These are phyloP conservation scores for Breynia disticha DNA, from an alignment of 441 rosid genomes.

Conservation along the genomic window DNA sequence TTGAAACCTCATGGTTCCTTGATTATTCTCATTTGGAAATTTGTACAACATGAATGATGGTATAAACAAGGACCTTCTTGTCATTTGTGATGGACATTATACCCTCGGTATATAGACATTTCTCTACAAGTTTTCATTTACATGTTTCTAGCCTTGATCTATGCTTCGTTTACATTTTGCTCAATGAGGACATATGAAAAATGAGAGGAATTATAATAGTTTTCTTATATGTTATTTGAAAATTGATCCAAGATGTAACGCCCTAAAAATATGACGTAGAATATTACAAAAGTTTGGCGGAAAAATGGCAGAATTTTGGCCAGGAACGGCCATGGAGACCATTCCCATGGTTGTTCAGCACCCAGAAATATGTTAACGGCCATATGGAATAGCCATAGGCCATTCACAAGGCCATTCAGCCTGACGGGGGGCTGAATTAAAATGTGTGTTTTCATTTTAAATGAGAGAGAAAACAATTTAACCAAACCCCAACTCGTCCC, in stretches of 20 bases:
- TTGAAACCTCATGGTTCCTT: background rate
- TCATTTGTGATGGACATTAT: conserved; percentile 78
- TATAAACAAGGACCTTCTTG: conserved; percentile 53
- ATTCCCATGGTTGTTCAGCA: no score
- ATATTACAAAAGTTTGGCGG: no score
- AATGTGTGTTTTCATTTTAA: no score
- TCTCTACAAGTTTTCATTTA: conserved; percentile 48
- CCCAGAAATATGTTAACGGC: no score
- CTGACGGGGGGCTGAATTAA: no score
- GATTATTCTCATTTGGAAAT: background rate
- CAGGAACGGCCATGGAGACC: no score
- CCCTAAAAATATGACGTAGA: no score
- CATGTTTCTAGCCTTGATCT: background rate
- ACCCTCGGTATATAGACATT: conserved; percentile 81
- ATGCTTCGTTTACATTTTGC: background rate
- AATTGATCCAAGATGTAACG: background rate
- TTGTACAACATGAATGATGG: conserved; percentile 15
- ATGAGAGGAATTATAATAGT: background rate
- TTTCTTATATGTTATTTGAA: background rate
- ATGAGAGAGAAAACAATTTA: no score
- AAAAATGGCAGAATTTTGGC: no score
- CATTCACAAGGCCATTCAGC: no score
- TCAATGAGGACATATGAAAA: background rate
- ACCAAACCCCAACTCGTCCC: no score
- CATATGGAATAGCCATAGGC: no score